These are phyloP conservation scores for Stemphylium beticola DNA, from an alignment of 2,329 filamentous ascomycete species.

Conservation along the genomic window DNA sequence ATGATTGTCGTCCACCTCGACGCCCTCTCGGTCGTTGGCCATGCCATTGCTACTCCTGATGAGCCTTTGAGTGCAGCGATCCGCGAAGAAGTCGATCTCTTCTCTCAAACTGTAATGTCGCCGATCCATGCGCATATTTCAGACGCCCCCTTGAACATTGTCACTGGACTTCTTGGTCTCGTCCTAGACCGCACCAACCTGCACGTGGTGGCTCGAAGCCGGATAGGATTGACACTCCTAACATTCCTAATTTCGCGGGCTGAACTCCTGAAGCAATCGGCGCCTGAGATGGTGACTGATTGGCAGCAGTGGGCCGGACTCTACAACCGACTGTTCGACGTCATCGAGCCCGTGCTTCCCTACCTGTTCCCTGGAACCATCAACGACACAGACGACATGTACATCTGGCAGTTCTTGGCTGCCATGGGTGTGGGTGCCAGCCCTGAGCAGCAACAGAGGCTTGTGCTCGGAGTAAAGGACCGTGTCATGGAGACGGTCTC, in stretches of 20 bases:
- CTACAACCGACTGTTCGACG: constrained; percentile 87
- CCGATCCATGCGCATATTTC: constrained; percentile 88
- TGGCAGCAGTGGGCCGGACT: constrained; percentile 81
- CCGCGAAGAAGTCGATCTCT: constrained; percentile 91
- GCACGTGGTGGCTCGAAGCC: constrained; percentile 81
- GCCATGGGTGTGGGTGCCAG: constrained; percentile 92
- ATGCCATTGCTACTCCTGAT: constrained; percentile 75
- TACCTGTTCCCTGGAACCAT: constrained; percentile 92
- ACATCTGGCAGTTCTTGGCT: constrained; percentile 97
- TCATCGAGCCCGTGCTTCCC: constrained; percentile 80
- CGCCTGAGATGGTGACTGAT: constrained; percentile 67
- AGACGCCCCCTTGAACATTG: constrained; percentile 87
- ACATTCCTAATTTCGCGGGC: constrained; percentile 95
- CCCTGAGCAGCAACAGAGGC: constrained; percentile 90
- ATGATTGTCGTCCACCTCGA: constrained; percentile 96
- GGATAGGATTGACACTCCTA: constrained; percentile 85
- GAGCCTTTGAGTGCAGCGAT: constrained; percentile 72
- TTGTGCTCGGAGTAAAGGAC: constrained; percentile 96
- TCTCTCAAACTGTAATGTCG: constrained; percentile 86
- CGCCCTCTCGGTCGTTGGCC: constrained; percentile 84
- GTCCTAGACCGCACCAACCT: constrained; percentile 83
- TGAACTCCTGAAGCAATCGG: constrained; percentile 87
- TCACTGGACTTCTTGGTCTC: constrained; percentile 86
- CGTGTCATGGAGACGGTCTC: constrained; percentile 94
- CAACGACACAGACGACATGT: constrained; percentile 88